A percentile compares a stretch with the other conserved stretches of the same genome.
Conservation (phyloP, 192 early-diverging fungal species). For the Coemansia sp. region DNA sequence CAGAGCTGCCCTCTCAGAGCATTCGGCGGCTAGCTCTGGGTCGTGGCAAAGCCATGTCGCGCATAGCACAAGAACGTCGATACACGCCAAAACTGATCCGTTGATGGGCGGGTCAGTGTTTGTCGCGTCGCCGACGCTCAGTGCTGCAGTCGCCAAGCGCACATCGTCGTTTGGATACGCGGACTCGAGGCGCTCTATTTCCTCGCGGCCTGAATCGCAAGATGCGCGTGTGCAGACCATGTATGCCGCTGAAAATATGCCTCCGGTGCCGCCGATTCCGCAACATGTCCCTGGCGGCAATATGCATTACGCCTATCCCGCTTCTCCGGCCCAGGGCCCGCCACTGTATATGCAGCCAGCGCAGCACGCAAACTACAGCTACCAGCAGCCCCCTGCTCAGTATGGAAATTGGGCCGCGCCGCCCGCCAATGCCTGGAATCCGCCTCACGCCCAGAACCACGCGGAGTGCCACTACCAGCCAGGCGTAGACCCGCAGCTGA, state of each 20-base stretch:
- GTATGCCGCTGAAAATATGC: neutral
- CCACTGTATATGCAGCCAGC: conserved; percentile 1
- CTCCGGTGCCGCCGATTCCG: conserved; percentile 46
- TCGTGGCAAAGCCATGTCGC: conserved; percentile 48
- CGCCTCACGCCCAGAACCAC: conserved; percentile 1
- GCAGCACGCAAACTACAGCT: neutral
- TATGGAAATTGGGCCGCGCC: conserved; percentile 5
- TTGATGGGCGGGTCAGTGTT: conserved; percentile 29
- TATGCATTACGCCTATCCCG: neutral
- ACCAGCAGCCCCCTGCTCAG: neutral
- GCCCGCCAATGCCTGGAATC: neutral
- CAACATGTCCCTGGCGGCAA: neutral
- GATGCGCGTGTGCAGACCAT: neutral
- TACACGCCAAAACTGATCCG: conserved; percentile 36
- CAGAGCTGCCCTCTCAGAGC: conserved; percentile 8
- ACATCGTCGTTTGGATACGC: conserved; percentile 22
- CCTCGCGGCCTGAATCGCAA: neutral
- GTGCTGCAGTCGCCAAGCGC: conserved; percentile 9
- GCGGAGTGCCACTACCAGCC: neutral
- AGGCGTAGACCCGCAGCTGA: conserved; percentile 11
- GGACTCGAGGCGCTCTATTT: neutral
- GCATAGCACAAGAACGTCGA: conserved; percentile 17
- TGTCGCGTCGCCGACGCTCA: conserved; percentile 11
- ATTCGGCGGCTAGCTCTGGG: conserved; percentile 23
- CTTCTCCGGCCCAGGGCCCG: neutral